phyloP scores from a whole-genome alignment of 352 stramenopile genomes.

The Pythium aristosporum region DNA sequence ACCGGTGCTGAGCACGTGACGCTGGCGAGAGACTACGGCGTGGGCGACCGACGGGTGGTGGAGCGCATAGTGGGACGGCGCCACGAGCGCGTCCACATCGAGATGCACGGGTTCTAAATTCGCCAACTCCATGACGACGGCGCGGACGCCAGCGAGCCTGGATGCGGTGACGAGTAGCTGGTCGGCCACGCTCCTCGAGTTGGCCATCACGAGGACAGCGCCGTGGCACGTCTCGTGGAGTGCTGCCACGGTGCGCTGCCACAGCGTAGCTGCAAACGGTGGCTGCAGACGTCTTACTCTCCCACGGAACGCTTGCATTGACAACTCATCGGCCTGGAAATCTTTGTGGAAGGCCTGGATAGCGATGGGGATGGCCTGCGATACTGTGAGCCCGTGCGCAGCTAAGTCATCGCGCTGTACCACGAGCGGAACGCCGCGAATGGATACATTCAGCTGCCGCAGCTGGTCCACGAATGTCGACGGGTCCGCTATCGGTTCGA shows the following conservation, averaged over 20 bases:
- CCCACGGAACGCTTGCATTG: not conserved
- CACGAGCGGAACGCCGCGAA: slow-evolving; percentile 24
- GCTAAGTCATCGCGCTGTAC: slow-evolving; percentile 6
- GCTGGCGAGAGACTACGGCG: slow-evolving; percentile 25
- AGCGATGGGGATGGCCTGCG: slow-evolving; percentile 3
- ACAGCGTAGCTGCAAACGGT: slow-evolving; percentile 28
- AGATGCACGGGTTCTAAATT: slow-evolving; percentile 42
- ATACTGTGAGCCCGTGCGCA: not conserved
- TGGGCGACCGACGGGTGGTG: slow-evolving; percentile 40
- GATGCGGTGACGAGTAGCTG: slow-evolving; percentile 35
- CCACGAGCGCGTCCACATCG: slow-evolving; percentile 45
- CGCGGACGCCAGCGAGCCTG: slow-evolving; percentile 33
- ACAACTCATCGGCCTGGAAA: slow-evolving; percentile 6
- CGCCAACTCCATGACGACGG: slow-evolving; percentile 51
- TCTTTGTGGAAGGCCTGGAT: slow-evolving; percentile 16
- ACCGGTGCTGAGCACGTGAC: slow-evolving; percentile 43
- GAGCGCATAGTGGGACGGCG: slow-evolving; percentile 52
- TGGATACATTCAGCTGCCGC: slow-evolving; percentile 31
- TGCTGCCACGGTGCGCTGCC: slow-evolving; percentile 26
- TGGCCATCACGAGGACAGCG: slow-evolving; percentile 50
- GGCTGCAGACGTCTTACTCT: slow-evolving; percentile 27
- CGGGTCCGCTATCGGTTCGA: slow-evolving; percentile 27
- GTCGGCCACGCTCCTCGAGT: slow-evolving; percentile 37
- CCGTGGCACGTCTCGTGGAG: slow-evolving; percentile 31
- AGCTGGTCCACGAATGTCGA: slow-evolving; percentile 29